phyloP scores from a whole-genome alignment of 805 yeast species.

The Zygosaccharomyces rouxii region DNA sequence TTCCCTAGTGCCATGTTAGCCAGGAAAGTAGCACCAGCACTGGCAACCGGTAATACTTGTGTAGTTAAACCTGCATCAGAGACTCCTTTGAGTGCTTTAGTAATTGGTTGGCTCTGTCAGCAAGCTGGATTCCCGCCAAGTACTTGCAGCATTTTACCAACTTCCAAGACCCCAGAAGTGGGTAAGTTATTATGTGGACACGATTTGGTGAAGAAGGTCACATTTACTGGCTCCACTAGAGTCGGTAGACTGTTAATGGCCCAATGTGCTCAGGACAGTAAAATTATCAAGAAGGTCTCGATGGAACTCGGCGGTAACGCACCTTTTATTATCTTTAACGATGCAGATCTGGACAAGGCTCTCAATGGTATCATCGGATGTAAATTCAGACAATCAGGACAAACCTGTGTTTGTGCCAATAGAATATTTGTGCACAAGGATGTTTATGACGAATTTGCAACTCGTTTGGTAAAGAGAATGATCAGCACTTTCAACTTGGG shows the following conservation, averaged over 20 bases:
- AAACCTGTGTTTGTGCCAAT: constrained; percentile 89
- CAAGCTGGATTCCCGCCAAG: constrained; percentile 82
- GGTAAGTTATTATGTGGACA: constrained; percentile 69
- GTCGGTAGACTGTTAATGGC: constrained; percentile 70
- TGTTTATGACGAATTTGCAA: constrained; percentile 61
- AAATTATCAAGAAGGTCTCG: constrained; percentile 71
- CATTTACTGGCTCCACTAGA: constrained; percentile 88
- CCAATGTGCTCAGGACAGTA: constrained; percentile 61
- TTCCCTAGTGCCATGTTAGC: constrained; percentile 84
- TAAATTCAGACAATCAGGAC: constrained; percentile 84
- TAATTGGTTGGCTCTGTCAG: constrained; percentile 55
- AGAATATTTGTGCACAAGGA: constrained; percentile 75
- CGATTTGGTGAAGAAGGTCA: constrained; percentile 66
- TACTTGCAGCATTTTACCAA: constrained; percentile 72
- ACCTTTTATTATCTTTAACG: constrained; percentile 76
- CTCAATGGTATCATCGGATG: constrained; percentile 66
- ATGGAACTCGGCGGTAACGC: constrained; percentile 88
- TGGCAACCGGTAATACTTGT: constrained; percentile 80
- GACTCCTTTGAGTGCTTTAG: constrained; percentile 78
- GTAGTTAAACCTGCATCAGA: constrained; percentile 84
- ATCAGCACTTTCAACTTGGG: constrained; percentile 60
- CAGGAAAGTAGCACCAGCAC: constrained; percentile 83
- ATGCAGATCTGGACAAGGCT: constrained; percentile 62
- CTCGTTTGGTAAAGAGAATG: constrained; percentile 48
- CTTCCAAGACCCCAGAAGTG: constrained; percentile 62